Evolutionary conservation across 2,329 filamentous ascomycete genomes (phyloP).

Genomic region (Epicoccum nigrum): DNA sequence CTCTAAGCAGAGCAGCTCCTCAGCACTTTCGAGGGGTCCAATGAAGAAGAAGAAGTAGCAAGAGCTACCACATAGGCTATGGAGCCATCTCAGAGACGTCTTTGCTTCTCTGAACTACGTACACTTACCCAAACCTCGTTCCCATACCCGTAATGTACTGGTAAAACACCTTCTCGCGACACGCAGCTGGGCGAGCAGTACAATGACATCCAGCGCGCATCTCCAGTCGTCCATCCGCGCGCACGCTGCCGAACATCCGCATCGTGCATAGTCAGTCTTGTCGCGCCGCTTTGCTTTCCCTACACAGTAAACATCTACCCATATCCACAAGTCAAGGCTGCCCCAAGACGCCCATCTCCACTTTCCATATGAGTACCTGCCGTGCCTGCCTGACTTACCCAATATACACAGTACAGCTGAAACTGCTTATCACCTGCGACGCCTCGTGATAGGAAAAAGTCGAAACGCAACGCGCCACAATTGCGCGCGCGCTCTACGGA

Average conservation of each 20-base stretch:
- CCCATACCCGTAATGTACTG: no score
- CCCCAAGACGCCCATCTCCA: slow-evolving; percentile 2
- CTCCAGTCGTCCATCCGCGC: not conserved
- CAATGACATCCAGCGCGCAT: not conserved
- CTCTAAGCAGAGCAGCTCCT: no score
- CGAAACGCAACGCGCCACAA: not conserved
- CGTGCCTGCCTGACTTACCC: not conserved
- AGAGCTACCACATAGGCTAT: no score
- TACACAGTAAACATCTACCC: not conserved
- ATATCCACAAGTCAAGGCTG: not conserved
- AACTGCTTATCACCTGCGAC: slow-evolving; percentile 14
- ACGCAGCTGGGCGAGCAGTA: not conserved
- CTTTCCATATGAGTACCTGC: not conserved
- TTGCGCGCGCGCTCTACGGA: not conserved
- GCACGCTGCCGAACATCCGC: not conserved
- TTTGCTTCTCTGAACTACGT: no score
- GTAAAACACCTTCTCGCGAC: not conserved
- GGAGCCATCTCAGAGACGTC: no score
- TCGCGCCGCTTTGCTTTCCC: slow-evolving; percentile 7
- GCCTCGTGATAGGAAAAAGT: slow-evolving; percentile 7
- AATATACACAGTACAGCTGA: slow-evolving; percentile 6
- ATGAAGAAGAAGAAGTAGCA: no score
- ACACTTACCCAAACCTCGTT: no score
- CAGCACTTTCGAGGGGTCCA: no score
- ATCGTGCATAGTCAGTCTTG: not conserved